A percentile compares a stretch with the other conserved stretches of the same genome.
These are phyloP conservation scores for Oidiodendron maius DNA, from an alignment of 495 filamentous ascomycete species.

Conservation along the genomic window DNA sequence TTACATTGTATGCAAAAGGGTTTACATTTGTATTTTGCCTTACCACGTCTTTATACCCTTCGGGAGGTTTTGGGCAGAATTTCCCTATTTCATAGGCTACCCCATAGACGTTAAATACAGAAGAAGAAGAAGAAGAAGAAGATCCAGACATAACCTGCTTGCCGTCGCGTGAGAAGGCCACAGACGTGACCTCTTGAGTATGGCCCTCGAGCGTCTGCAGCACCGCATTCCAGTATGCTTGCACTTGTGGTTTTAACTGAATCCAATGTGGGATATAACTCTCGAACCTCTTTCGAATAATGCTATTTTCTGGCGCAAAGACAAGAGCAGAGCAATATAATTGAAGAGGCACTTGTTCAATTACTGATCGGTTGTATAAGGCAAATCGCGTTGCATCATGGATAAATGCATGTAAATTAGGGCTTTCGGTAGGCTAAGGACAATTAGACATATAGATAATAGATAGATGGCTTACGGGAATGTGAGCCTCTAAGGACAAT, in stretches of 20 bases:
- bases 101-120: too few relatives aligned
- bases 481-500: too few relatives aligned
- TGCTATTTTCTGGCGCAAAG: neutral
- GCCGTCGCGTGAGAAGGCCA: too few relatives aligned
- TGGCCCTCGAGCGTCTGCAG: conserved; percentile 8
- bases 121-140: too few relatives aligned
- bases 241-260: conserved; percentile 1
- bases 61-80: too few relatives aligned
- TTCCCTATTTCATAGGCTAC: too few relatives aligned
- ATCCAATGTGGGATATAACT: conserved; percentile 6
- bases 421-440: neutral
- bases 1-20: too few relatives aligned
- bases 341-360: neutral
- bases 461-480: too few relatives aligned
- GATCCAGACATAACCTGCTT: too few relatives aligned
- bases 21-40: too few relatives aligned
- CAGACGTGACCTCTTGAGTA: neutral
- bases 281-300: neutral
- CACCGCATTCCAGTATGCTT: conserved; percentile 7
- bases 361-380: neutral
- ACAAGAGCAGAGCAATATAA: neutral
- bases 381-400: conserved; percentile 5
- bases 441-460: conserved; percentile 2
- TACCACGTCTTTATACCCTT: too few relatives aligned
- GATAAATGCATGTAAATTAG: conserved; percentile 6